phyloP scores from a whole-genome alignment of 1,139 yeast genomes.

The Magnusiomyces magnusii region DNA sequence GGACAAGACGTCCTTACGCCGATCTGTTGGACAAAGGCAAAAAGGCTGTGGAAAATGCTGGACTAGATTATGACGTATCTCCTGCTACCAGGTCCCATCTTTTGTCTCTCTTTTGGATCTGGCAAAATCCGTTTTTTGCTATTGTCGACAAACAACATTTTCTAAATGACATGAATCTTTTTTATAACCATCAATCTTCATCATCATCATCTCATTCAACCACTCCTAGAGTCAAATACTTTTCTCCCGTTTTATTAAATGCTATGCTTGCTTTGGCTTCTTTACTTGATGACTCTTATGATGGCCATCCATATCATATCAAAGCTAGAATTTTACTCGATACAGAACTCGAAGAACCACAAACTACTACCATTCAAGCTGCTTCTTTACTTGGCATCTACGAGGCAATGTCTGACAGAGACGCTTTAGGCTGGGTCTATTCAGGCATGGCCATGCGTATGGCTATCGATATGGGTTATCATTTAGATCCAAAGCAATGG shows the following conservation, averaged over 20 bases:
- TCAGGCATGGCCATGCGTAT: constrained; percentile 27
- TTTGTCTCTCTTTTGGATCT: constrained; percentile 24
- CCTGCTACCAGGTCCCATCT: constrained; percentile 18
- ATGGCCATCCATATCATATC: constrained; percentile 12
- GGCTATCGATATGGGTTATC: constrained; percentile 26
- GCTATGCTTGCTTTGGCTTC: constrained; percentile 24
- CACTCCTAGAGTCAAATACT: constrained; percentile 18
- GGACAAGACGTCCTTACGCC: constrained; percentile 14
- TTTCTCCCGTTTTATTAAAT: constrained; percentile 21
- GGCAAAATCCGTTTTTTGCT: constrained; percentile 25
- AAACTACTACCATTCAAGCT: constrained; percentile 24
- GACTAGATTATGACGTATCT: constrained; percentile 16
- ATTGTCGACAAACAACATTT: constrained; percentile 21
- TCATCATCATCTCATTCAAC: not conserved
- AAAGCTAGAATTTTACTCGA: constrained; percentile 17
- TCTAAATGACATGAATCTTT: constrained; percentile 20
- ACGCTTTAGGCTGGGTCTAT: constrained; percentile 26
- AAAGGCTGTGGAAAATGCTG: constrained; percentile 12
- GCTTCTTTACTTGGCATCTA: constrained; percentile 20
- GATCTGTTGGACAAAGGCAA: constrained; percentile 15
- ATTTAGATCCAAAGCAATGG: constrained; percentile 20
- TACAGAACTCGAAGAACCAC: constrained; percentile 17
- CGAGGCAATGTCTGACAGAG: constrained; percentile 24
- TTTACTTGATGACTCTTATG: constrained; percentile 18
- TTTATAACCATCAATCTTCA: not conserved